Base-by-base conservation (phyloP, 2,329 filamentous ascomycete genomes). In the Pseudogymnoascus sp. region DNA sequence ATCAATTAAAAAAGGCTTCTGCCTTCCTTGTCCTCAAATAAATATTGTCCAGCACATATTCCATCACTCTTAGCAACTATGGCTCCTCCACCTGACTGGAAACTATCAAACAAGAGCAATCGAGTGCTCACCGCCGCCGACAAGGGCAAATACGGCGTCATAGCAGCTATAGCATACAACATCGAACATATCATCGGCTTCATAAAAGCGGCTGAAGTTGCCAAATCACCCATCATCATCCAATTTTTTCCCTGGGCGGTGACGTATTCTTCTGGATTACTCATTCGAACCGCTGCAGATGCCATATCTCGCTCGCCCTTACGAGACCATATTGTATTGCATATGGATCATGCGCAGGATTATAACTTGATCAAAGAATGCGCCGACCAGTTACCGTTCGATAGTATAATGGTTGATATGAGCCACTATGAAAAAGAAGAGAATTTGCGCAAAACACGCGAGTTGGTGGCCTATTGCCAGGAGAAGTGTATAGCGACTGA, bases 371-470 rank as follows among this genome's bases (percentile, higher is more conserved):
- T 86, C 62, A 76, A 77, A 7, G 72, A 72, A 0, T 82, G 82
- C 0, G 82, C 81, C 0, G 74, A 79, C 61, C 21, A 45, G n/a
- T 73, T 75, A 1, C 77, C 77, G 0, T 88, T 89, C 63, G 86
- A 89, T 69, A 80, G 76, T 57, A 87, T 89, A 68, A 89, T 89
- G 85, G 81, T 89, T 0, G 86, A 89, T 71, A 89, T 89, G 84
- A 82, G 77, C 60, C 85, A 88, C 68, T 82, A 85, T 67, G 83
- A 86, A 63, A 83, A 82, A 65, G 82, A 79, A 60, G 84, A 88
- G 73, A 89, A 89, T 67, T 74, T 89, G 39, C 73, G 76, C 1
- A 76, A 80, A 67, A 88, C 85, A n/a, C 75, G 75, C 57, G 83
- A 86, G 65, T 71, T 88, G 57, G 82, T 83, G 12, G 72, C 71